Evolutionary conservation across 352 stramenopile genomes (phyloP), one percentile per base, ranked within the genome.

Genomic region (Phytophthora foliorum): DNA sequence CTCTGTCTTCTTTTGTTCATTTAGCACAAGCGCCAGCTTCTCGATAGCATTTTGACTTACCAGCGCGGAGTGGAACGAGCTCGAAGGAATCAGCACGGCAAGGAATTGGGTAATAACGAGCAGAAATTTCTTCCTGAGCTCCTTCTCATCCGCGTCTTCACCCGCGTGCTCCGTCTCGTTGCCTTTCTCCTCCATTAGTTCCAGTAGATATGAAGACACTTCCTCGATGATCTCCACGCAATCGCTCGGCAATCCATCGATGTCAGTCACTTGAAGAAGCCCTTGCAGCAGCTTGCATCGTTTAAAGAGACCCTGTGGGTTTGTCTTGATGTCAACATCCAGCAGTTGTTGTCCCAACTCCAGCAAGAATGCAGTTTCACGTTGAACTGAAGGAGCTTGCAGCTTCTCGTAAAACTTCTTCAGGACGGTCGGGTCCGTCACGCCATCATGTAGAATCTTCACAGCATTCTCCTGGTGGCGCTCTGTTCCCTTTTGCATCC

Each of bases 401-500:
- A 93, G 56, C 21, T 94, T 80, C 21, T 84, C 78, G 45, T 84
- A 94, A 52, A 94, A 94, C 48, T 78, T 81, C 4, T 34, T 67
- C 41, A 82, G 60, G 19, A 82, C 72, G 6, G 25, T 46, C 4
- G 72, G 62, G 38, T 84, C 77, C 3, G 60, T 82, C 32, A 95
- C 74, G 8, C 86, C 86, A 46, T 93, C 88, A 52, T 89, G 69
- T 7, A 95, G 48, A 49, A 95, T 91, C 48, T 78, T 88, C 27
- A 93, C 77, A 0, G 82, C 88, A 36, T 92, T 93, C 38, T 95
- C 84, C 77, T 93, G 88, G 45, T 94, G 84, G 3, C 88, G 82
- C 48, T 93, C 88, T 1, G 86, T 93, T 14, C 88, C 88, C 58
- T 95, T 94, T 57, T 93, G 84, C 62, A 93, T 90, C 88, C 88